Percentiles rank a stretch among this genome's conserved stretches.
phyloP scores from a whole-genome alignment of 768 basidiomycete species.

The Amanita pseudoporphyria region DNA sequence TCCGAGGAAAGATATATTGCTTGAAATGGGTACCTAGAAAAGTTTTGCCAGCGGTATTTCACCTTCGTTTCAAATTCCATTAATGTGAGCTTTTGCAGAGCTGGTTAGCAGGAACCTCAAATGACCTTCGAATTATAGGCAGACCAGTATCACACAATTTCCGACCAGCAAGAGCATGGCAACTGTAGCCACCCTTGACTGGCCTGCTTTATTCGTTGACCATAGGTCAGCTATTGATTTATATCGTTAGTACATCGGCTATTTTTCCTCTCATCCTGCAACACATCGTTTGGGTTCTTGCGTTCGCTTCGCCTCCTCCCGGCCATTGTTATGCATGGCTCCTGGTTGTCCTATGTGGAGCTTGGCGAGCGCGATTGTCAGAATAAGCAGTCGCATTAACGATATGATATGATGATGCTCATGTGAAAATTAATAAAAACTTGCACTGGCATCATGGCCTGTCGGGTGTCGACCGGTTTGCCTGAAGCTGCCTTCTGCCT shows the following conservation, averaged over 20 bases:
- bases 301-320: constrained; percentile 13
- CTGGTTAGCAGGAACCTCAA: not conserved
- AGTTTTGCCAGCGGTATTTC: constrained; percentile 43
- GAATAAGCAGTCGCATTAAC: constrained; percentile 27
- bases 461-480: constrained; percentile 53
- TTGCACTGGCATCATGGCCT: constrained; percentile 44
- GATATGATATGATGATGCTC: not conserved
- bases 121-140: constrained; percentile 18
- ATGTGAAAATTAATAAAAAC: constrained; percentile 28
- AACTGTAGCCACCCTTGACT: not conserved
- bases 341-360: constrained; percentile 51
- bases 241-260: constrained; percentile 37
- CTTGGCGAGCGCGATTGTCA: constrained; percentile 50
- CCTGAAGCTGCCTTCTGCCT: constrained; percentile 65
- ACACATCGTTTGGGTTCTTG: no score
- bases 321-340: constrained; percentile 56
- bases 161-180: constrained; percentile 68
- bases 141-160: constrained; percentile 49
- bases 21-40: constrained; percentile 48
- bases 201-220: no score
- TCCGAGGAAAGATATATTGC: constrained; percentile 31
- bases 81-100: constrained; percentile 31
- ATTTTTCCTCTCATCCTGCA: no score
- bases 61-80: constrained; percentile 27
- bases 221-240: constrained; percentile 37